Conservation (phyloP, 352 stramenopile species). For the Poterioochromonas sp. region DNA sequence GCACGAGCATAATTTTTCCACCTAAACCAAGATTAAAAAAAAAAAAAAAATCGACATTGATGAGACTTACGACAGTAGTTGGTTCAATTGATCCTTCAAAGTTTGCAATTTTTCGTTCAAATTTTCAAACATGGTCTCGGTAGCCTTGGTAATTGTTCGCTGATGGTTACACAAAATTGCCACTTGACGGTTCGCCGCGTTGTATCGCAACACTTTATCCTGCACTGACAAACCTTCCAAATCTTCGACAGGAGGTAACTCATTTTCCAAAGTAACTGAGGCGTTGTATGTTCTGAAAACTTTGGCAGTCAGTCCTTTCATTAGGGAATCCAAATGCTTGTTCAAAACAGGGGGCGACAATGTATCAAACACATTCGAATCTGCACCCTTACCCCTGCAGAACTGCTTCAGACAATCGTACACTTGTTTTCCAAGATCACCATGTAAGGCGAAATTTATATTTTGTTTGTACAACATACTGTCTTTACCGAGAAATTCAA, state of each 20-base stretch:
- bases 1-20: conserved; percentile 55
- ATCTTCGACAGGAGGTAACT: conserved; percentile 70
- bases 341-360: conserved; percentile 92
- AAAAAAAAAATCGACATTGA: neutral
- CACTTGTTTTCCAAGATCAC: conserved; percentile 72
- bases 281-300: conserved; percentile 99
- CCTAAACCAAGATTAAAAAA: neutral
- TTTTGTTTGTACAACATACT: conserved; percentile 99
- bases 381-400: conserved; percentile 82
- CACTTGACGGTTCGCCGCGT: conserved; percentile 99
- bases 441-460: conserved; percentile 82
- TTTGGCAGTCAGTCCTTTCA: conserved; percentile 97
- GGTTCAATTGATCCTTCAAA: conserved; percentile 84
- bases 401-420: conserved; percentile 93
- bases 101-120: conserved; percentile 77
- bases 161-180: conserved; percentile 99
- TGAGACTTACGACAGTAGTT: conserved; percentile 81
- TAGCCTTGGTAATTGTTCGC: conserved; percentile 91
- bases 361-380: conserved; percentile 95
- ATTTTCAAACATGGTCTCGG: conserved; percentile 84
- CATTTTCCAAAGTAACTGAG: conserved; percentile 93
- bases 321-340: conserved; percentile 92
- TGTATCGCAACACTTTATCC: conserved; percentile 89
- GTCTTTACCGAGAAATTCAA: conserved; percentile 99
- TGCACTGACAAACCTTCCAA: conserved; percentile 50